Evolutionary conservation across 2,329 filamentous ascomycete genomes (phyloP), one percentile per base, ranked within the genome.

Genomic region (Colletotrichum sp.): DNA sequence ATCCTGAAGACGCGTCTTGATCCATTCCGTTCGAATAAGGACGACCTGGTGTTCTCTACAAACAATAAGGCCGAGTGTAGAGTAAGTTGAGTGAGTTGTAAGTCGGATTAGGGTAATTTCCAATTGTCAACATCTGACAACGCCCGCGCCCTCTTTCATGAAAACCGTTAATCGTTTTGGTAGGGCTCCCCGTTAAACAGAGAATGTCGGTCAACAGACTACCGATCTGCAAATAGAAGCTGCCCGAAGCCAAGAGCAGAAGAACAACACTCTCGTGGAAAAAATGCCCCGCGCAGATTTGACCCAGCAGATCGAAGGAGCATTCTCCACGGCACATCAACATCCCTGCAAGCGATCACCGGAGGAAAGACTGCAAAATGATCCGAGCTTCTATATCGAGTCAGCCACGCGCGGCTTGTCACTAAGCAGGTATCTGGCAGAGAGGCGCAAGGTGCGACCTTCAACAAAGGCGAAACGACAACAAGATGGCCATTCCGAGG

Each of bases 401-500:
- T 76, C 73, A 76, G 73, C 73, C 73, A 73, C 73, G 65, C 70
- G 58, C 73, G 70, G 64, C 43, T 76, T 48, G 70, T 73, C 64
- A 69, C 65, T 36, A 64, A 64, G 32, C 56, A 72, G 36, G 30
- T 43, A 61, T 75, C 72, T 56, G 55, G 30, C 55, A 21, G n/a
- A 60, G n/a, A 64, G 30, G 43, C 32, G 48, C 18, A 36, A 67
- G 62, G 32, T 58, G 9, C 56, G 36, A 18, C 65, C 30, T 28
- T 61, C 30, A 26, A 36, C 30, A 67, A 32, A 48, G 21, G 62
- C 70, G 61, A 43, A 67, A 78, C 75, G 79, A 83, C 80, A 79
- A 85, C 85, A 83, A 78, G 78, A 85, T 84, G 82, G 73, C 73
- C 70, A 73, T 66, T 21, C 32, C 64, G 73, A 76, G 56, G 73